phyloP scores from a whole-genome alignment of 306 rosid species.

The Leucaena leucocephala region DNA sequence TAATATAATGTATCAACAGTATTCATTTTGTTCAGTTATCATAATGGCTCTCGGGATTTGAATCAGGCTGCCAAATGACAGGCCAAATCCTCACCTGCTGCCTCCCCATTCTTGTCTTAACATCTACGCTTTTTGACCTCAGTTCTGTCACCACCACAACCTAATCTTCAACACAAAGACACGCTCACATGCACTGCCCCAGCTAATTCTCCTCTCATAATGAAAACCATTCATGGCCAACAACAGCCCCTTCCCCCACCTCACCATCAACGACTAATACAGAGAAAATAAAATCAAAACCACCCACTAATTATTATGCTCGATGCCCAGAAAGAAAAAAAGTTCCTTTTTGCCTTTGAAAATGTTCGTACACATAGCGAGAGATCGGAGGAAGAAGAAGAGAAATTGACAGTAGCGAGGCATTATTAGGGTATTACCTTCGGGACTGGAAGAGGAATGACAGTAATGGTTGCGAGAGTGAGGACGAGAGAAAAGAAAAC shows the following conservation, averaged over 20 bases:
- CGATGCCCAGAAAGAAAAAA: background rate
- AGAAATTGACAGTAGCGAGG: background rate
- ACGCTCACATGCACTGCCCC: conserved; percentile 50
- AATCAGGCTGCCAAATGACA: conserved; percentile 35
- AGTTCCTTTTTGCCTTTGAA: background rate
- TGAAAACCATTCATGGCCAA: conserved; percentile 38
- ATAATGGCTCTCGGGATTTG: conserved; percentile 41
- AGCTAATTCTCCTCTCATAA: conserved; percentile 33
- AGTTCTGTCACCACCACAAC: conserved; percentile 45
- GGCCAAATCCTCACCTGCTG: conserved; percentile 36
- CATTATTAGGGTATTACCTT: conserved; percentile 58
- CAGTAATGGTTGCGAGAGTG: conserved; percentile 51
- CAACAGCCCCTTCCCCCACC: conserved; percentile 29
- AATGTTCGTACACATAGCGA: background rate
- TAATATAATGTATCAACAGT: conserved; percentile 29
- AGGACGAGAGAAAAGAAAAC: conserved; percentile 69
- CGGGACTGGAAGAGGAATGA: conserved; percentile 77
- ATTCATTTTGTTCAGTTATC: conserved; percentile 28
- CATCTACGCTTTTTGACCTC: conserved; percentile 42
- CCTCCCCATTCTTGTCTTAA: conserved; percentile 29
- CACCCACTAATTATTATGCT: background rate
- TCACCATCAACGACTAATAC: conserved; percentile 18
- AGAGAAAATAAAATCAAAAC: background rate
- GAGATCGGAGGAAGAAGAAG: background rate
- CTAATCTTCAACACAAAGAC: conserved; percentile 48